Conservation (phyloP, 495 filamentous ascomycete species). For the Glonium stellatum region DNA sequence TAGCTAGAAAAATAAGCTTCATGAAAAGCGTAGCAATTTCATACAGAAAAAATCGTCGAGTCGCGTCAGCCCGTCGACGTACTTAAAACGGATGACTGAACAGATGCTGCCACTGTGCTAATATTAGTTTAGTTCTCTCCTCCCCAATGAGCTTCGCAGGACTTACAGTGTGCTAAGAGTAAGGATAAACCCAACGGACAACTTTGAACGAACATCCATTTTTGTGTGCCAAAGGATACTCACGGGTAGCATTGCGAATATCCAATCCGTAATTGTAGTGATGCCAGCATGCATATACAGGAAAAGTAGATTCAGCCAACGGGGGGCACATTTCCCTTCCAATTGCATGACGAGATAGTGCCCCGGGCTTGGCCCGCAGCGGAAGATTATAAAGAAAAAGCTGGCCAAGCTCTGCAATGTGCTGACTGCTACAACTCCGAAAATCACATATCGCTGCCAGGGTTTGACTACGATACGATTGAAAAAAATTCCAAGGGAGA, state of each 20-base stretch:
- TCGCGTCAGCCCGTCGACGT: constrained; percentile 26
- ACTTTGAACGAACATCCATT: constrained; percentile 30
- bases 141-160: neutral
- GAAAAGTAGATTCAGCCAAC: constrained; percentile 16
- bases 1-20: neutral
- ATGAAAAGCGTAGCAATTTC: neutral
- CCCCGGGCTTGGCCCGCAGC: constrained; percentile 27
- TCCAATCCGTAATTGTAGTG: constrained; percentile 28
- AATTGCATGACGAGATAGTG: constrained; percentile 24
- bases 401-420: constrained; percentile 20
- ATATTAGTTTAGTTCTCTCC: neutral
- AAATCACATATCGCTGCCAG: constrained; percentile 30
- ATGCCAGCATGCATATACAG: constrained; percentile 28
- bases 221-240: constrained; percentile 29
- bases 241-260: constrained; percentile 31
- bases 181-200: constrained; percentile 34
- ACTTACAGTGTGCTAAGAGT: constrained; percentile 28
- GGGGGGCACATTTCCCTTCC: constrained; percentile 19
- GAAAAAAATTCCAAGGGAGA: constrained; percentile 35
- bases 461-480: constrained; percentile 28
- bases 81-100: constrained; percentile 30
- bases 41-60: constrained; percentile 33
- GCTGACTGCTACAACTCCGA: constrained; percentile 19
- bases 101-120: constrained; percentile 27
- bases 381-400: constrained; percentile 32